Evolutionary conservation across 331 rosid species (phyloP), one percentile per base, ranked within the genome.

Genomic region (Saraca asoca): DNA sequence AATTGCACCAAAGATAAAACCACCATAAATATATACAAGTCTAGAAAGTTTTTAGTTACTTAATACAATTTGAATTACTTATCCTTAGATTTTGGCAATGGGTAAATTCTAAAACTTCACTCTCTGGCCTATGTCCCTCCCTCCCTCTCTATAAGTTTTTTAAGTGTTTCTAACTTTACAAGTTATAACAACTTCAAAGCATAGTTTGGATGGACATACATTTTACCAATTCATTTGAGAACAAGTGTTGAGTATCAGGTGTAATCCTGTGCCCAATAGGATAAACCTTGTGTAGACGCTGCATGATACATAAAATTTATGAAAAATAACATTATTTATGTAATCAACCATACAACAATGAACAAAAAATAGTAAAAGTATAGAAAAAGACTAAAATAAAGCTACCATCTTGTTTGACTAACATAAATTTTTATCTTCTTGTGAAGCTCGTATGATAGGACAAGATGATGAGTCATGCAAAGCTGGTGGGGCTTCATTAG

Each of bases 401-500:
- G 67, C 33, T 63, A 16, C 46, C 43, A 12, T 51, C 9, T 5
- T 45, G 39, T 58, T 77, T n/a, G 49, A 89, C 96, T 80, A 61
- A 93, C 97, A 83, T 86, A 94, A 72, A 94, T 79, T 83, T 94
- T 97, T 97, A 94, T 94, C 81, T 94, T 90, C 72, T 88, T 85
- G 73, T 94, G 97, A 74, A 94, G 98, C 12, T 86, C 97, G 5
- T 94, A 94, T 1, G 98, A 87, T 77, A 94, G 98, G 66, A 94
- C 98, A 19, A 94, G 97, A 80, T 90, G 98, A 71, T 90, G 98
- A 33, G 98, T 90, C 98, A 94, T 94, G 79, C 97, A 90, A 38
- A 93, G 87, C 58, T 97, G 85, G 77, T 93, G 98, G n/a, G 98
- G 98, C 77, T 93, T 93, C 98, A 93, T 93, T 2, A 97, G 98